Base-by-base conservation (phyloP, 2,329 filamentous ascomycete species). In the Colletotrichum simmondsii region DNA sequence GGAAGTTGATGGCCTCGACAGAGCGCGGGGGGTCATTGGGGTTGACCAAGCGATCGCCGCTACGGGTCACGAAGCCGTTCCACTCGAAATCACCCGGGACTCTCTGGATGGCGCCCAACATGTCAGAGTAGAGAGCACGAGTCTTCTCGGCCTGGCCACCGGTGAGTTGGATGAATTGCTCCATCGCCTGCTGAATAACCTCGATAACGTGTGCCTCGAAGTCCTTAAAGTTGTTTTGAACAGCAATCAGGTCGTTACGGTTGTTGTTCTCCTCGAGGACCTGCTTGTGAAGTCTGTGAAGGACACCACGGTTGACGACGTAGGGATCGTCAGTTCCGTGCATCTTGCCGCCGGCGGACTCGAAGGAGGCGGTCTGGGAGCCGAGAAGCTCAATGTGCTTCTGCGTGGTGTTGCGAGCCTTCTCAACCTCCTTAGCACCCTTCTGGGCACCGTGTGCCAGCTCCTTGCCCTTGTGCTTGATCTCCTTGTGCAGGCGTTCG, bases 381-480 rank as follows among this genome's bases (percentile, higher is more conserved):
- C 94, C 95, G 1, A 99, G 91, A 28, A 97, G 89, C 85, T 99
- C 96, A 75, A 99, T 97, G 77, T 98, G 95, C 86, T 97, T 98
- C 86, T 99, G 96, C 0, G 96, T 98, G 7, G 85, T 86, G 77
- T 92, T 91, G 73, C 96, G 93, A 10, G 94, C 92, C 86, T 97
- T 98, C 74, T 98, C 95, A 26, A 99, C 95, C 63, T 94, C 91
- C 86, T 98, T 99, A 76, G 94, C 91, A 19, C 92, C 90, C 87
- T 97, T 98, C 74, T 92, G 90, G 26, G 94, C 94, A 10, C 96
- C 95, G 74, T 91, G 89, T 56, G 90, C 88, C 62, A 99, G 89
- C 84, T 98, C 95, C 87, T 98, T 98, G 75, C 91, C 89, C 87
- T 98, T 98, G 85, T 93, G 92, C 89, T 98, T 99, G 87, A 99